These are phyloP conservation scores for Marchantia polymorpha DNA, from an alignment of 225 moss, liverwort and hornwort genomes.

Conservation along the genomic window DNA sequence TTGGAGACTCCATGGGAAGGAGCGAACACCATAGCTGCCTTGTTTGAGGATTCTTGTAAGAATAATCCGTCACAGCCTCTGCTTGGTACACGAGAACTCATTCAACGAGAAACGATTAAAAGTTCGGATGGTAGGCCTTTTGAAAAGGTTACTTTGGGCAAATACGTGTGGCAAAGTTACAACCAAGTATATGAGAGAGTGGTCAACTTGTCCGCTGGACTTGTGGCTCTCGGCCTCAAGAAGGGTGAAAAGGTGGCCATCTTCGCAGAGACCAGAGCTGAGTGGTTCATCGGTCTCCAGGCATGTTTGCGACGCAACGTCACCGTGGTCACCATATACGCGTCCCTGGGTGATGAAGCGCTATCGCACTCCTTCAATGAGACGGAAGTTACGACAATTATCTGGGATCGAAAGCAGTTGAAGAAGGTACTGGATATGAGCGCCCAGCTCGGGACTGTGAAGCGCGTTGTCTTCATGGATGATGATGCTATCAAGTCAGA, in stretches of 20 bases:
- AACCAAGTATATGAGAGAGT: constrained; percentile 56
- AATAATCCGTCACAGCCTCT: too few relatives aligned
- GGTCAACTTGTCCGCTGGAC: constrained; percentile 68
- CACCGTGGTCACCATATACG: constrained; percentile 82
- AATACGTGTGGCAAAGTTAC: too few relatives aligned
- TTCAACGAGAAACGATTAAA: too few relatives aligned
- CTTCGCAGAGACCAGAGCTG: constrained; percentile 87
- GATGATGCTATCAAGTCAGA: constrained; percentile 52
- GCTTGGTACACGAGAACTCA: too few relatives aligned
- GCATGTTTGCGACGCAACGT: constrained; percentile 71
- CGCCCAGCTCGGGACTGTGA: constrained; percentile 50
- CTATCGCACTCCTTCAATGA: constrained; percentile 76
- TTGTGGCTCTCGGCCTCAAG: constrained; percentile 62
- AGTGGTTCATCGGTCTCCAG: constrained; percentile 91
- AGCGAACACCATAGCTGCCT: constrained; percentile 61
- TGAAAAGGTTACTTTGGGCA: too few relatives aligned
- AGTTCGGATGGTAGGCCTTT: too few relatives aligned
- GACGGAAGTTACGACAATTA: constrained; percentile 81
- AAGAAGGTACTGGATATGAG: constrained; percentile 67
- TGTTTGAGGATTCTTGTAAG: too few relatives aligned
- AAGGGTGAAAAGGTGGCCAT: constrained; percentile 81
- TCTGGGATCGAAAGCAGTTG: constrained; percentile 90
- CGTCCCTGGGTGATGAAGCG: constrained; percentile 85
- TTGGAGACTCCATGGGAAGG: constrained; percentile 82
- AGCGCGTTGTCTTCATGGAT: constrained; percentile 78